A percentile compares a stretch with the other conserved stretches of the same genome.
phyloP scores from a whole-genome alignment of 2,329 filamentous ascomycete genomes.

The Rhynchosporium graminicola region DNA sequence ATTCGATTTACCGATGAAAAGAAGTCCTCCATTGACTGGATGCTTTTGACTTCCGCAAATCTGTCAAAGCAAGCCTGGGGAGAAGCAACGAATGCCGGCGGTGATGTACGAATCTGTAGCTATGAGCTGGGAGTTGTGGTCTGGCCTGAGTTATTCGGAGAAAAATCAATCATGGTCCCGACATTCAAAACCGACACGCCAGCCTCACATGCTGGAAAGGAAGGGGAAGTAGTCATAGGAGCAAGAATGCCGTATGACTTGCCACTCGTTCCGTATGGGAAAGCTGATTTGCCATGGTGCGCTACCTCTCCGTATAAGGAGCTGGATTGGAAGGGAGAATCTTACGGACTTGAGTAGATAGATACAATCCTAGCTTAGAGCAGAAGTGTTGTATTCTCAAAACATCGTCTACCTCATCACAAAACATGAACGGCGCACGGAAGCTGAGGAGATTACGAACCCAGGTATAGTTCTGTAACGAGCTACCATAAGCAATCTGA shows the following conservation, averaged over 20 bases:
- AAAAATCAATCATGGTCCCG: conserved; percentile 60
- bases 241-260: conserved; percentile 82
- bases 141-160: conserved; percentile 66
- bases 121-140: conserved; percentile 84
- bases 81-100: conserved; percentile 54
- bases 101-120: conserved; percentile 71
- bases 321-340: conserved; percentile 52
- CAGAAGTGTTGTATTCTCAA: not conserved
- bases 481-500: not conserved
- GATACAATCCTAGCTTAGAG: not conserved
- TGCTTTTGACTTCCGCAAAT: conserved; percentile 86
- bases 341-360: conserved; percentile 21
- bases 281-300: conserved; percentile 74
- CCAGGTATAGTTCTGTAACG: not conserved
- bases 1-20: conserved; percentile 57
- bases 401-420: not conserved
- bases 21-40: conserved; percentile 55
- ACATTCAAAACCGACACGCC: conserved; percentile 66
- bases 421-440: not conserved
- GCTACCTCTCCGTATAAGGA: conserved; percentile 60
- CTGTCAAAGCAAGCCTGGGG: conserved; percentile 90
- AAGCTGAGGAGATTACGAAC: not conserved
- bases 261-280: conserved; percentile 66
- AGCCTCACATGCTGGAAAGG: conserved; percentile 32
- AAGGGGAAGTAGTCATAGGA: conserved; percentile 55